phyloP scores from a whole-genome alignment of 2,329 filamentous ascomycete genomes.

The Ophiostoma quercus region DNA sequence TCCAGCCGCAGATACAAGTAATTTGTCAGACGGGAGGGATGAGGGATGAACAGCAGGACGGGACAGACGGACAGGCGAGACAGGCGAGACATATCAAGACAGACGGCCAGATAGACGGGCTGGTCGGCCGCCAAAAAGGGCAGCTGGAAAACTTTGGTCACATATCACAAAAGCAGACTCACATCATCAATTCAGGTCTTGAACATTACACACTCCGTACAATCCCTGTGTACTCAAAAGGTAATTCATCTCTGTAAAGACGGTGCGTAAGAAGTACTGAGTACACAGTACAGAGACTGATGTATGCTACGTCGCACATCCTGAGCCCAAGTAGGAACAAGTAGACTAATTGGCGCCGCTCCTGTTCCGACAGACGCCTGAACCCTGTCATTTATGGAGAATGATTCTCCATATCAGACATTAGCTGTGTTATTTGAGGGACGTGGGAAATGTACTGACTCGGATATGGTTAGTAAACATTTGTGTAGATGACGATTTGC shows the following conservation, averaged over 20 bases:
- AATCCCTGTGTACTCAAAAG: background rate
- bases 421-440: background rate
- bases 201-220: background rate
- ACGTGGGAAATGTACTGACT: background rate
- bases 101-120: background rate
- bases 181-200: background rate
- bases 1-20: background rate
- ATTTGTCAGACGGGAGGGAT: background rate
- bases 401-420: background rate
- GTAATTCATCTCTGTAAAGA: background rate
- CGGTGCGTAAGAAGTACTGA: background rate
- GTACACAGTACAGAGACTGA: background rate
- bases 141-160: background rate
- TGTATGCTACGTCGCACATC: background rate
- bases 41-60: background rate
- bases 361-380: slow-evolving; percentile 4
- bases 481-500: background rate
- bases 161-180: background rate
- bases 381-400: slow-evolving; percentile 5
- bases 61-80: background rate
- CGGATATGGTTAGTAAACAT: slow-evolving; percentile 6
- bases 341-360: background rate
- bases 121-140: background rate
- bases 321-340: background rate
- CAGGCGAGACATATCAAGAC: background rate